A percentile compares a stretch with the other conserved stretches of the same genome.
These are phyloP conservation scores for Aspergillus proliferans DNA, from an alignment of 2,329 filamentous ascomycete species.

Conservation along the genomic window DNA sequence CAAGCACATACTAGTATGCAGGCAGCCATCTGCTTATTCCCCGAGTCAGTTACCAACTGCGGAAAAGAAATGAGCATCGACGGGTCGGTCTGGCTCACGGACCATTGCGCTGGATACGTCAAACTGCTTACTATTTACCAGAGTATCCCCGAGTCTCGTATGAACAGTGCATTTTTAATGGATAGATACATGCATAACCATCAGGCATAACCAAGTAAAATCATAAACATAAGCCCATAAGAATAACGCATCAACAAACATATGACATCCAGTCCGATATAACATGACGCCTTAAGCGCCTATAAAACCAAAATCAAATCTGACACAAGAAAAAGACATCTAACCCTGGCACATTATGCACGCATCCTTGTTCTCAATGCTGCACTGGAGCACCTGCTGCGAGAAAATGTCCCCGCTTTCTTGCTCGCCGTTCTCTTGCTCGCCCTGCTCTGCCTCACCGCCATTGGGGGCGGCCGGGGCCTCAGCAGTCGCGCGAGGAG, in stretches of 20 bases:
- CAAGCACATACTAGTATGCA: too few species aligned
- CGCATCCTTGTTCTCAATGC: constrained; percentile 92
- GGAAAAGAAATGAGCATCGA: too few species aligned
- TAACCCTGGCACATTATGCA: constrained; percentile 98
- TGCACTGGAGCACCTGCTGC: constrained; percentile 84
- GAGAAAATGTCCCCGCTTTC: constrained; percentile 92
- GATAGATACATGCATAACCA: background rate
- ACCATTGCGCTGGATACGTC: too few species aligned
- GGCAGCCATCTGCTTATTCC: too few species aligned
- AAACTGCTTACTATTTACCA: too few species aligned
- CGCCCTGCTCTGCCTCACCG: constrained; percentile 3
- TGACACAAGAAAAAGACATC: background rate
- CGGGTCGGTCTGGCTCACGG: too few species aligned
- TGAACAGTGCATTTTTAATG: background rate
- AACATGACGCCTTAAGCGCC: background rate
- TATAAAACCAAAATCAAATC: background rate
- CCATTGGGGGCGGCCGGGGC: constrained; percentile 48
- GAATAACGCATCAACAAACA: constrained; percentile 9
- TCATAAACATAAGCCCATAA: background rate
- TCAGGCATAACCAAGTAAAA: too few species aligned
- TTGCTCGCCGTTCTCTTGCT: constrained; percentile 59
- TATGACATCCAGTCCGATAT: background rate
- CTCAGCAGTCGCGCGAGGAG: constrained; percentile 56
- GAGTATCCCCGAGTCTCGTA: too few species aligned
- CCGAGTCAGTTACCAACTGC: too few species aligned